Evolutionary conservation across 345 rosid species (phyloP).

Genomic region (Mangifera indica): DNA sequence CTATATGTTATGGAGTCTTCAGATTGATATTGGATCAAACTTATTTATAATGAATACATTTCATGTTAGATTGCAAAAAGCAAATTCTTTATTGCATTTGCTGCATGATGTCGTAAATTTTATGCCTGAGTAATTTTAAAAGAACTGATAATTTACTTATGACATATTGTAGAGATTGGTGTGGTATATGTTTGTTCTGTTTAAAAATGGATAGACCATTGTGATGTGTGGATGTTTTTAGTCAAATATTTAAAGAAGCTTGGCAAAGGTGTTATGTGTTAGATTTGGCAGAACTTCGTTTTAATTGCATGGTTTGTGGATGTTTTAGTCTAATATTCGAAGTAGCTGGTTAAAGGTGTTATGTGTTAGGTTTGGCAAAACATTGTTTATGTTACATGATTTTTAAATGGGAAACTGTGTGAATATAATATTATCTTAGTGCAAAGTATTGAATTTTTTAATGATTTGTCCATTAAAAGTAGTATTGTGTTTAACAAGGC

Average conservation of each 20-base stretch:
- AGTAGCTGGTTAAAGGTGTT: too few relatives aligned
- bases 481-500: background rate
- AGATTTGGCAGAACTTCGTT: background rate
- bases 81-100: constrained; percentile 4
- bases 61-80: background rate
- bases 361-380: background rate
- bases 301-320: too few relatives aligned
- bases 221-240: background rate
- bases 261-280: background rate
- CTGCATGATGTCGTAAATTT: background rate
- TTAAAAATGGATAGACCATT: background rate
- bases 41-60: background rate
- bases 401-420: background rate
- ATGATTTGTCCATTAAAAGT: background rate
- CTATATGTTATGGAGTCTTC: background rate
- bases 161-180: too few relatives aligned
- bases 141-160: too few relatives aligned
- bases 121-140: too few relatives aligned
- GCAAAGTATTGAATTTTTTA: background rate
- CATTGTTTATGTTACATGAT: background rate
- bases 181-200: background rate
- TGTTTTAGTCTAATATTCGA: too few relatives aligned
- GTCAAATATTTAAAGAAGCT: background rate
- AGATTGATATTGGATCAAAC: background rate
- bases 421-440: background rate